Evolutionary conservation across 1,139 yeast species (phyloP).

Genomic region (Taiozyma onychis): DNA sequence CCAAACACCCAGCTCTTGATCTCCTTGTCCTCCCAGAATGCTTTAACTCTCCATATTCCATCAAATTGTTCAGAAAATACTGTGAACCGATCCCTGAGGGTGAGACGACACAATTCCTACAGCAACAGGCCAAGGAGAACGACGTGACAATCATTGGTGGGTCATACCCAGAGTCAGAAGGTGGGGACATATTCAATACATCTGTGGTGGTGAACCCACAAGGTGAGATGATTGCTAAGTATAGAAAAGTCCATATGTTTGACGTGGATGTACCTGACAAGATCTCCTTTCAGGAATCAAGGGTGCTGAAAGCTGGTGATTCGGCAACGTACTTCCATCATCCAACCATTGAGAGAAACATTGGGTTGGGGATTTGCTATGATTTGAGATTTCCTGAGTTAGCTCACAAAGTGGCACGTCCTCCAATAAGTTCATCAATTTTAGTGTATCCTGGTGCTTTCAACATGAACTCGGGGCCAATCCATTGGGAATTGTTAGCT

Average conservation of each 20-base stretch:
- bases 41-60: conserved; percentile 93
- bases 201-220: conserved; percentile 65
- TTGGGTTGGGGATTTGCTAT: conserved; percentile 89
- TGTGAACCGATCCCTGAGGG: conserved; percentile 71
- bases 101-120: conserved; percentile 56
- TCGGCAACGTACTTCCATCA: conserved; percentile 66
- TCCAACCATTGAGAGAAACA: conserved; percentile 57
- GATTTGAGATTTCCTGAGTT: conserved; percentile 92
- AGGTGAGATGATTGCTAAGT: conserved; percentile 78
- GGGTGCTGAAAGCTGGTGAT: conserved; percentile 68
- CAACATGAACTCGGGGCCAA: conserved; percentile 91
- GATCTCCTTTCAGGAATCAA: conserved; percentile 79
- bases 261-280: conserved; percentile 91
- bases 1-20: conserved; percentile 36
- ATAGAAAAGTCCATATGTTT: conserved; percentile 83
- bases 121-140: conserved; percentile 58
- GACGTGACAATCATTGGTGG: conserved; percentile 76
- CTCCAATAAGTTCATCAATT: conserved; percentile 58
- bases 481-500: conserved; percentile 89
- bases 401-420: conserved; percentile 74
- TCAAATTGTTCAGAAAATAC: conserved; percentile 76
- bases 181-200: conserved; percentile 68
- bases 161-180: conserved; percentile 72
- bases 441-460: conserved; percentile 95
- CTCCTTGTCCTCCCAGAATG: conserved; percentile 59